These are phyloP conservation scores for Venturia effusa DNA, from an alignment of 2,329 filamentous ascomycete species.

Conservation along the genomic window DNA sequence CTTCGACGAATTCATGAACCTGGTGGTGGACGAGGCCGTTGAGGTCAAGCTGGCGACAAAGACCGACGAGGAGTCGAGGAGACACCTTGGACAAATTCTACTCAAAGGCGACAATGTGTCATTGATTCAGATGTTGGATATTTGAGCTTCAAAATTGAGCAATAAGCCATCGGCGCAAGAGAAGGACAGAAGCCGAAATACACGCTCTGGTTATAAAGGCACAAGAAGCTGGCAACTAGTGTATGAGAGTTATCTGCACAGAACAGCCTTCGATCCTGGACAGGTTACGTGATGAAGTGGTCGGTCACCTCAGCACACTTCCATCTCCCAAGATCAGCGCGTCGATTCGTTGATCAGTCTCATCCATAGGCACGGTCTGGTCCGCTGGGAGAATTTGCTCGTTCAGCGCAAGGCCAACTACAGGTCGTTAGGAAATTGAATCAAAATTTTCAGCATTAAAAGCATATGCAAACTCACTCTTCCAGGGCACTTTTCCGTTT, in stretches of 20 bases:
- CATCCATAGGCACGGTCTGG: constrained; percentile 60
- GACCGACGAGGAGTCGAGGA: constrained; percentile 62
- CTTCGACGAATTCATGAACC: constrained; percentile 99
- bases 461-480: not conserved
- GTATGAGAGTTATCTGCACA: not conserved
- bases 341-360: constrained; percentile 71
- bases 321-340: constrained; percentile 65
- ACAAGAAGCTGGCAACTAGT: not conserved
- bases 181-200: not conserved
- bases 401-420: constrained; percentile 69
- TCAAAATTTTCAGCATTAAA: not conserved
- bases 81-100: constrained; percentile 71
- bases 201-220: not conserved
- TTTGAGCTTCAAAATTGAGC: not conserved
- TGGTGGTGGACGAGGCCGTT: constrained; percentile 89
- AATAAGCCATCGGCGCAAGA: not conserved
- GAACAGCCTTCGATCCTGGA: not conserved
- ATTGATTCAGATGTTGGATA: constrained; percentile 47
- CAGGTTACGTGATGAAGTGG: not conserved
- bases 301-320: constrained; percentile 25
- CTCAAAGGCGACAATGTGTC: constrained; percentile 85
- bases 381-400: constrained; percentile 68
- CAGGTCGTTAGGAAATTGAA: not conserved
- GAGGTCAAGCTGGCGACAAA: constrained; percentile 83
- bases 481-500: constrained; percentile 9